Conservation (phyloP, 2,329 filamentous ascomycete species). For the Calycina herbarum region DNA sequence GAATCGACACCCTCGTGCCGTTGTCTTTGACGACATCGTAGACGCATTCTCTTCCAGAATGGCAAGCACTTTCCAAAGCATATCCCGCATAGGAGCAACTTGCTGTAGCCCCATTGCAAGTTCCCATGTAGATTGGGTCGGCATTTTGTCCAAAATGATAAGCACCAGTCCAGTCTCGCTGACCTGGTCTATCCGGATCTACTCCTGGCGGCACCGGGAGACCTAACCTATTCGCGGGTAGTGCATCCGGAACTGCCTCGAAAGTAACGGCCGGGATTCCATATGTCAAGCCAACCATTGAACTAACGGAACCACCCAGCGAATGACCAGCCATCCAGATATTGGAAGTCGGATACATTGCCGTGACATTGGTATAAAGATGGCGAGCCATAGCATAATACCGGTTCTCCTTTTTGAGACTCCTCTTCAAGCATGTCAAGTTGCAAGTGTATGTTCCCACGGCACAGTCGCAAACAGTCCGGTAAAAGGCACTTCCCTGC, state of each 20-base stretch:
- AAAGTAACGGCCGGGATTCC: constrained; percentile 90
- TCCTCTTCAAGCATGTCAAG: constrained; percentile 78
- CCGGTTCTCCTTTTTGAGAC: constrained; percentile 77
- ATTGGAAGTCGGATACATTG: constrained; percentile 78
- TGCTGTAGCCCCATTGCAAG: constrained; percentile 86
- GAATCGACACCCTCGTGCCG: constrained; percentile 87
- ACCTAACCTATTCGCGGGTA: constrained; percentile 80
- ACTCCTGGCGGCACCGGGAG: constrained; percentile 81
- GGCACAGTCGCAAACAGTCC: constrained; percentile 90
- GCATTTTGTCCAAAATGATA: constrained; percentile 96
- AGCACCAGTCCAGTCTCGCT: constrained; percentile 70
- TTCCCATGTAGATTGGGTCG: constrained; percentile 91
- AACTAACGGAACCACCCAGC: constrained; percentile 83
- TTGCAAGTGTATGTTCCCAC: constrained; percentile 87
- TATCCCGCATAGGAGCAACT: constrained; percentile 91
- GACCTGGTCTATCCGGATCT: constrained; percentile 69
- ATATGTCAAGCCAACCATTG: constrained; percentile 87
- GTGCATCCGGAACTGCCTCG: constrained; percentile 86
- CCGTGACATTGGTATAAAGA: constrained; percentile 89
- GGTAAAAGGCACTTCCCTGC: constrained; percentile 86
- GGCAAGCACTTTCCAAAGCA: constrained; percentile 89
- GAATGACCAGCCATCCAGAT: constrained; percentile 94
- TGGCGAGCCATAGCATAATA: constrained; percentile 90
- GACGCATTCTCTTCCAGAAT: constrained; percentile 81
- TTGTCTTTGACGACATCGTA: constrained; percentile 92